Conservation (phyloP, 169 alveolate species). For the Perkinsus chesapeaki region DNA sequence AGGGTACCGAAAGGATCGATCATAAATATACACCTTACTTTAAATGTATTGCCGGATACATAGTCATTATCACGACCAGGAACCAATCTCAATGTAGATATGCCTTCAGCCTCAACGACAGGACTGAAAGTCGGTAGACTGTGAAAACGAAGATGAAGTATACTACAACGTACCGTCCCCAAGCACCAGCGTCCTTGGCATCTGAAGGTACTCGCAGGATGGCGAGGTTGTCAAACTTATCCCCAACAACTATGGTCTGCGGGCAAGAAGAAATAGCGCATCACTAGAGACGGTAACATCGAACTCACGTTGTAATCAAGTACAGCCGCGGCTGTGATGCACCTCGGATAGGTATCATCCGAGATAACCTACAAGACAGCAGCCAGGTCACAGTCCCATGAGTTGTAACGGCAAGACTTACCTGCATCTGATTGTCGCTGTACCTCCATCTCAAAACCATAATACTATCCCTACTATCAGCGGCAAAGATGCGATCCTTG, state of each 20-base stretch:
- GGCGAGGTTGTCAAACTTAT: conserved; percentile 86
- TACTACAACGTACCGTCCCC: conserved; percentile 3
- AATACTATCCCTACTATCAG: conserved; percentile 87
- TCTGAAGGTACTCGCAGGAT: conserved; percentile 68
- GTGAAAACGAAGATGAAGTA: neutral
- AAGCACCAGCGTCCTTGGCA: conserved; percentile 8
- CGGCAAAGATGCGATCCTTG: conserved; percentile 84
- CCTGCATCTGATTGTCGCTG: conserved; percentile 49
- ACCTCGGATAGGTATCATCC: conserved; percentile 87
- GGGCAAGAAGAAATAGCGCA: neutral
- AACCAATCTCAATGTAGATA: conserved; percentile 32
- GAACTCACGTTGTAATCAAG: conserved; percentile 76
- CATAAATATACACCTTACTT: conserved; percentile 12
- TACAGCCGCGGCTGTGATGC: conserved; percentile 85
- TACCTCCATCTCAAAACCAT: conserved; percentile 74
- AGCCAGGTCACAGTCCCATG: conserved; percentile 7
- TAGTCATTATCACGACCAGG: conserved; percentile 36
- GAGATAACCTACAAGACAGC: conserved; percentile 48
- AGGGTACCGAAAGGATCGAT: neutral
- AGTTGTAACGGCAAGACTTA: conserved; percentile 33
- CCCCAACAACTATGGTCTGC: conserved; percentile 62
- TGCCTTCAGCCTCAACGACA: conserved; percentile 29
- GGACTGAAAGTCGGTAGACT: neutral
- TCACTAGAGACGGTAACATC: conserved; percentile 16
- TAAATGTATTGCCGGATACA: conserved; percentile 26